Evolutionary conservation across 768 basidiomycete genomes (phyloP).

Genomic region (Podaxis sp.): DNA sequence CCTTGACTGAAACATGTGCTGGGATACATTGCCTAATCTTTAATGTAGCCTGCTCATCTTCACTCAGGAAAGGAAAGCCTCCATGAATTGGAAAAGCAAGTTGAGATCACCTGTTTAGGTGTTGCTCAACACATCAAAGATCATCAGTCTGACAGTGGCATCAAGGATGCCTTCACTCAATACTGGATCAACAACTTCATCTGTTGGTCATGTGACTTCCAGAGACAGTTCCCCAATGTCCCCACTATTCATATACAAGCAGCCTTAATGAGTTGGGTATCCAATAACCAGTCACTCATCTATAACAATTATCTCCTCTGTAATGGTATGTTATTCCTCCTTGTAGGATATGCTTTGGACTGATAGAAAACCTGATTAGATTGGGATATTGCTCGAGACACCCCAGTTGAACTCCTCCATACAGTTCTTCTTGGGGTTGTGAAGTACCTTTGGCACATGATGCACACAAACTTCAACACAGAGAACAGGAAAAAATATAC

Average conservation of each 20-base stretch:
- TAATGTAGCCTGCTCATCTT: constrained; percentile 11
- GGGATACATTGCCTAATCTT: too few species aligned
- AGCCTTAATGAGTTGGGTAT: constrained; percentile 28
- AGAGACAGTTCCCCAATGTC: constrained; percentile 18
- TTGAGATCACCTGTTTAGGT: constrained; percentile 29
- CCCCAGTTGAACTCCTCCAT: constrained; percentile 43
- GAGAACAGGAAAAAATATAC: constrained; percentile 26
- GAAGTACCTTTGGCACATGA: constrained; percentile 41
- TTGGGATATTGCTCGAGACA: constrained; percentile 30
- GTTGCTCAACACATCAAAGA: constrained; percentile 25
- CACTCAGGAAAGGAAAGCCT: constrained; percentile 22
- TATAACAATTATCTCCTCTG: constrained; percentile 31
- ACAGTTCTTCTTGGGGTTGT: constrained; percentile 39
- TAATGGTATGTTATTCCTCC: constrained; percentile 18
- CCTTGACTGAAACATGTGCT: too few species aligned
- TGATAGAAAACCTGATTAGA: constrained; percentile 16
- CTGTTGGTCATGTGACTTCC: constrained; percentile 18
- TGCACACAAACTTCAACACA: constrained; percentile 29
- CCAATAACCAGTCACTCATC: constrained; percentile 19
- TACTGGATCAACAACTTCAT: constrained; percentile 35
- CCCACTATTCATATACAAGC: constrained; percentile 20
- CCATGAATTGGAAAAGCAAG: constrained; percentile 26
- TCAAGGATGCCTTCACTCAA: constrained; percentile 38
- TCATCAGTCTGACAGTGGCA: constrained; percentile 29
- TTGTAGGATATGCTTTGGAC: not conserved